Base-by-base conservation (phyloP, 1,139 yeast species). In the Taphrina wiesneri region DNA sequence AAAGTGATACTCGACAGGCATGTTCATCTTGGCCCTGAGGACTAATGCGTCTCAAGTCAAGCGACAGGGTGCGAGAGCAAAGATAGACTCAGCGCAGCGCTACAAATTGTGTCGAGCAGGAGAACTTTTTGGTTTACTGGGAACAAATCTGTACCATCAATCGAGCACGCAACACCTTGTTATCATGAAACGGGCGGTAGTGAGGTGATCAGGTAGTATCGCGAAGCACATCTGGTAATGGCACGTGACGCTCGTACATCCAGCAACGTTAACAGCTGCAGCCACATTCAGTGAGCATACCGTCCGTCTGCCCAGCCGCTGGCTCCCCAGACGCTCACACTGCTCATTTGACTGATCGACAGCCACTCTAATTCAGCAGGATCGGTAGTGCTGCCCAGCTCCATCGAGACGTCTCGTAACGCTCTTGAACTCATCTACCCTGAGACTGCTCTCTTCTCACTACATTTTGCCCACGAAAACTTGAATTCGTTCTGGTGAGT, bases 1-100 rank as follows among this genome's bases (percentile, higher is more conserved):
- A 76, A 93, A 93, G 65, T 79, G 77, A 77, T 93, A 93, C 57
- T 84, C 59, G 28, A 19, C 23, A 25, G 46, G 25, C 59, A 54
- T 36, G n/a, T 26, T 28, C 49, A 45, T 45, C 28, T 9, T 45
- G 49, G 15, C 7, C 21, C 17, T 30, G 34, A 11, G 11, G 11
- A 30, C 34, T 30, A 11, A 30, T 30, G 11, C 34, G 34, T 30
- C 34, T 30, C 11, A 11, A 30, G 6, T 11, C 34, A 30, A 11
- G 34, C 11, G 34, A 30, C 34, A 11, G 11, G 11, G n/a, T n/a
- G n/a, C n/a, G n/a, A n/a, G n/a, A 30, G 34, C 6, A 11, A 30
- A 30, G 34, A 30, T n/a, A n/a, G n/a, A n/a, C n/a, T n/a, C n/a
- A n/a, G n/a, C n/a, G n/a, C n/a, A n/a, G n/a, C n/a, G n/a, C n/a